Conservation (phyloP, 108 stramenopile species). For the Hondaea fermentalgiana region DNA sequence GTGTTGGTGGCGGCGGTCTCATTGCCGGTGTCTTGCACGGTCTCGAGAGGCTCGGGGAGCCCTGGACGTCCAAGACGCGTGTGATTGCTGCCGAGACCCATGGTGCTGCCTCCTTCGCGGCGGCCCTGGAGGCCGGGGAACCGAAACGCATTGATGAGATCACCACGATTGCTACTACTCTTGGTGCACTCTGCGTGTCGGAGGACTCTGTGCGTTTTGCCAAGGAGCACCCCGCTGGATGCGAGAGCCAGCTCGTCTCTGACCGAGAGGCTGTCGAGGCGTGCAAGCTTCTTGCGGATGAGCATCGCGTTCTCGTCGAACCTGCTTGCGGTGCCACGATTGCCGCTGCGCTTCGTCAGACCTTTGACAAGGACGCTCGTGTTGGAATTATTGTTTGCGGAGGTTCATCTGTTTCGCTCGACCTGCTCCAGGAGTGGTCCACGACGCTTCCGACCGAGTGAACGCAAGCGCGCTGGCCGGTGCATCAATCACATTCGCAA, state of each 20-base stretch:
- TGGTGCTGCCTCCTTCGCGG: conserved; percentile 69
- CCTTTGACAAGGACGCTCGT: neutral
- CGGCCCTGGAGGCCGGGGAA: conserved; percentile 36
- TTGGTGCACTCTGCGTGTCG: conserved; percentile 71
- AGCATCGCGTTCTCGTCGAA: conserved; percentile 77
- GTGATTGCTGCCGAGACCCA: conserved; percentile 75
- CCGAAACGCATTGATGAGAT: conserved; percentile 54
- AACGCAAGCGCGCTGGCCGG: too few species aligned
- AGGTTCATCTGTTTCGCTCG: neutral
- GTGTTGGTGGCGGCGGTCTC: conserved; percentile 81
- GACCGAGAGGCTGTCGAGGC: conserved; percentile 72
- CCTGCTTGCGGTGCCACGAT: conserved; percentile 82
- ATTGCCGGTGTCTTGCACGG: conserved; percentile 71
- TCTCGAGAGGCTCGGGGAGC: conserved; percentile 42
- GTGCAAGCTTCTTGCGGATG: conserved; percentile 59
- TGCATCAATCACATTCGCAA: too few species aligned
- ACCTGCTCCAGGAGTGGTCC: neutral
- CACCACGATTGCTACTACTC: conserved; percentile 64
- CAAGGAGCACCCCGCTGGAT: conserved; percentile 38
- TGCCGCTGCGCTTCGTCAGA: conserved; percentile 31
- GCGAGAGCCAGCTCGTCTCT: conserved; percentile 44
- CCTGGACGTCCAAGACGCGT: neutral
- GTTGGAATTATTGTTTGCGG: neutral
- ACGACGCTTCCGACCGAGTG: neutral
- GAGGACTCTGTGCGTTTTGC: conserved; percentile 51